Evolutionary conservation across 257 asterid genomes (phyloP), one percentile per base, ranked within the genome.

Genomic region (Buddleja alternifolia): DNA sequence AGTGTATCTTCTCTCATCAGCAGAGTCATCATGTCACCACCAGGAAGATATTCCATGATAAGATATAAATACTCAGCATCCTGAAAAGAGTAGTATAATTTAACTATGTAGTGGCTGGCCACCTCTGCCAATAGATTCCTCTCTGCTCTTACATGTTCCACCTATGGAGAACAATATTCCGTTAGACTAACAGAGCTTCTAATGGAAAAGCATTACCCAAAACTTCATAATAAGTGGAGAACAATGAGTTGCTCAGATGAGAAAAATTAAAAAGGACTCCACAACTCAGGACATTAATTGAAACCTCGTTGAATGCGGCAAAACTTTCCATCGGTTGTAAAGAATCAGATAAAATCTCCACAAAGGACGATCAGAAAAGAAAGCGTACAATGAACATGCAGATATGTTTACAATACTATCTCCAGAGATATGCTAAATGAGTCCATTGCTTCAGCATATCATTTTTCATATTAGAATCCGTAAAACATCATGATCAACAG

Each of bases 21-120:
- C 72, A 93, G 78, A 58, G 96, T 88, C 98, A 93, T 93, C 90
- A 93, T 88, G 70, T 93, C 98, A 51, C 98, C 97, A 10, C 98
- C 98, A 47, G 97, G 98, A 17, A 93, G 90, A 80, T 93, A 93
- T 80, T 93, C 98, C 98, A 93, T 93, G 73, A 93, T 84, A 42
- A 92, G 95, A 75, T 92, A 92, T 46, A 92, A 82, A 77, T 89
- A 85, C 56, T 92, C 98, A 6, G 88, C 82, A 87, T 92, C 98
- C 79, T 89, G 98, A 67, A 92, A 92, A 62, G 98, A 92, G 85
- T 92, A 92, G 77, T 82, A 92, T 40, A 92, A 52, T 78, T 92
- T 92, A 73, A 92, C 98, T 44, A 92, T 92, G 78, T 80, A 92
- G 80, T 87, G 96, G 76, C 98, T 87, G 69, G 82, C 96, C 64